Evolutionary conservation across 108 stramenopile species (phyloP).

Genomic region (Skeletonema tropicum): DNA sequence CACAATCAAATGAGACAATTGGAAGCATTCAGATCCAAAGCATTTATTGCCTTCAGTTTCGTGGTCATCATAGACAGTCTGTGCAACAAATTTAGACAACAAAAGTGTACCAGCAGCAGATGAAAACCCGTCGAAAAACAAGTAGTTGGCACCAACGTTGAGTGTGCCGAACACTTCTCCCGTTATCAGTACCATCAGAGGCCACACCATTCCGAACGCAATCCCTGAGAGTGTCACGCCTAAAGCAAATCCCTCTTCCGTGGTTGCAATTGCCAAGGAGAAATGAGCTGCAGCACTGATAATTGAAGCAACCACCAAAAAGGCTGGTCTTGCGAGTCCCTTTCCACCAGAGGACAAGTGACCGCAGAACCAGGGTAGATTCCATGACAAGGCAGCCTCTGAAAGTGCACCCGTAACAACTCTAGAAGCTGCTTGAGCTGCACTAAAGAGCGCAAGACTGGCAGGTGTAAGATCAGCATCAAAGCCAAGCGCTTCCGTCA

Average conservation of each 20-base stretch:
- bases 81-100: conserved; percentile 79
- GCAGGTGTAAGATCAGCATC: conserved; percentile 59
- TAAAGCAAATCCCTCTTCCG: conserved; percentile 64
- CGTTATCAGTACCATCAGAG: conserved; percentile 76
- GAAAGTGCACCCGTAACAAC: conserved; percentile 73
- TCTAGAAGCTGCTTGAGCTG: conserved; percentile 76
- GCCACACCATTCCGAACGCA: conserved; percentile 90
- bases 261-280: conserved; percentile 60
- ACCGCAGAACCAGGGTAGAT: conserved; percentile 47
- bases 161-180: conserved; percentile 76
- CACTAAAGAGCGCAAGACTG: conserved; percentile 78
- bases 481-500: conserved; percentile 82
- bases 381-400: conserved; percentile 64
- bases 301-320: conserved; percentile 71
- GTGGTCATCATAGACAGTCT: conserved; percentile 76
- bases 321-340: conserved; percentile 74
- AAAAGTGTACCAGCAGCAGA: conserved; percentile 84
- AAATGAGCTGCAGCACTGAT: conserved; percentile 64
- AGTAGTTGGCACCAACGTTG: conserved; percentile 84
- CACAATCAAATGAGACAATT: conserved; percentile 58
- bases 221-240: conserved; percentile 73
- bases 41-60: conserved; percentile 51
- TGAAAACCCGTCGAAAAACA: conserved; percentile 84
- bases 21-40: conserved; percentile 69
- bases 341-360: conserved; percentile 36